phyloP scores from a whole-genome alignment of 1,284 basidiomycete genomes.

The Volvariella volvacea region DNA sequence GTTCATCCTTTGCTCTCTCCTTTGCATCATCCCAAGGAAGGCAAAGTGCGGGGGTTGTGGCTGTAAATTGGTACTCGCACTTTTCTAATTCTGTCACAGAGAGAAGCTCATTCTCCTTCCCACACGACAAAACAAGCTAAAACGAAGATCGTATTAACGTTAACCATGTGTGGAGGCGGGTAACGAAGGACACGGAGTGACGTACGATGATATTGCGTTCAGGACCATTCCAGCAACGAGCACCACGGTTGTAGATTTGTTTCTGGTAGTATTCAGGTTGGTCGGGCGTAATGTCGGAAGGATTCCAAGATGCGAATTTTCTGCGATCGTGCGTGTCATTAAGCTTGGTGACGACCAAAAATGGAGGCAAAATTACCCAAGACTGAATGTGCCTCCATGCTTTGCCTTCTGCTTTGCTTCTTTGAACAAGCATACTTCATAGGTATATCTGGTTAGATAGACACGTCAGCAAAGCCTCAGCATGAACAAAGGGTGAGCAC shows the following conservation, averaged over 20 bases:
- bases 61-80: slow-evolving; percentile 91
- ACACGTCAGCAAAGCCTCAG: too few relatives aligned
- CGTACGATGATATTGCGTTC: slow-evolving; percentile 72
- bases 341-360: background rate
- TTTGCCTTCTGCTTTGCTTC: slow-evolving; percentile 85
- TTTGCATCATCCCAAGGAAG: slow-evolving; percentile 46
- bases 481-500: slow-evolving; percentile 22
- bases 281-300: slow-evolving; percentile 48
- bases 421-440: slow-evolving; percentile 93
- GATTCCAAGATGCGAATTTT: slow-evolving; percentile 74
- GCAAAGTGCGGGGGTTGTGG: slow-evolving; percentile 87
- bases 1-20: slow-evolving; percentile 37
- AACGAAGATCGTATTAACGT: slow-evolving; percentile 4
- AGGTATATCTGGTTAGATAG: slow-evolving; percentile 68
- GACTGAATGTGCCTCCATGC: slow-evolving; percentile 72
- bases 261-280: slow-evolving; percentile 72
- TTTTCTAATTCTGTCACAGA: slow-evolving; percentile 91
- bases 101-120: slow-evolving; percentile 78
- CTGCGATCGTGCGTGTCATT: slow-evolving; percentile 29
- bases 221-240: slow-evolving; percentile 97
- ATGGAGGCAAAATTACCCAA: slow-evolving; percentile 58
- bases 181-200: slow-evolving; percentile 8
- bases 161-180: too few relatives aligned
- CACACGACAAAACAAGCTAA: slow-evolving; percentile 80
- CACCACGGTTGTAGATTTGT: slow-evolving; percentile 78